Evolutionary conservation across 805 yeast genomes (phyloP), one percentile per base, ranked within the genome.

Genomic region (Metschnikowia aberdeeniae): DNA sequence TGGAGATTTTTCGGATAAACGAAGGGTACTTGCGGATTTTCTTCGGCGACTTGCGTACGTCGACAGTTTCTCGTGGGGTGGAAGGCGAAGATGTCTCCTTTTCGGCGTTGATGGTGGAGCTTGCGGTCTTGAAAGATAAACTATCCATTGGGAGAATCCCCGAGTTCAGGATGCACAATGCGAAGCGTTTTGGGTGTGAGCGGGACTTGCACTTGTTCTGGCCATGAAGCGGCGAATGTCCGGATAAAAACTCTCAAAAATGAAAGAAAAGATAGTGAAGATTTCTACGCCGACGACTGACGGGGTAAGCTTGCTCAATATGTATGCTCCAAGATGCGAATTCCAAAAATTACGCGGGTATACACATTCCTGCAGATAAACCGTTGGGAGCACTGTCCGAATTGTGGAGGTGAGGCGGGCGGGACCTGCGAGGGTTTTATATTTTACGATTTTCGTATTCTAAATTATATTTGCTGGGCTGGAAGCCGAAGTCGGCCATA

Each of bases 1-100:
- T 45, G 1, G 75, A 63, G 7, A 78, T 55, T 43, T 64, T 70
- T 45, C 67, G 62, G 36, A 77, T 59, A 22, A 72, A 48, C 9
- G 59, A 52, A 29, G 62, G 58, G 9, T 64, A 10, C 31, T 42
- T 47, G n/a, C 61, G 47, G 20, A 13, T 30, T 54, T 45, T 29
- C 35, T n/a, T 37, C 17, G 17, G 40, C 8, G 50, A 19, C 20
- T 35, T 27, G 28, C 42, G 31, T 11, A 24, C 12, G 20, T 41
- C 17, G 12, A 34, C 30, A 14, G 42, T 24, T 22, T 34, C 44
- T 36, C 30, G 26, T 27, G 13, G 47, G 9, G 50, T 37, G 28
- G 51, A 40, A 3, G 52, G 37, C 17, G 41, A 44, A 12, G 51
- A 45, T 38, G 44, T 49, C 14, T 49, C 51, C 30, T 28, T 32